Evolutionary conservation across 2,329 filamentous ascomycete genomes (phyloP).

Genomic region (Fusarium bulbicola): DNA sequence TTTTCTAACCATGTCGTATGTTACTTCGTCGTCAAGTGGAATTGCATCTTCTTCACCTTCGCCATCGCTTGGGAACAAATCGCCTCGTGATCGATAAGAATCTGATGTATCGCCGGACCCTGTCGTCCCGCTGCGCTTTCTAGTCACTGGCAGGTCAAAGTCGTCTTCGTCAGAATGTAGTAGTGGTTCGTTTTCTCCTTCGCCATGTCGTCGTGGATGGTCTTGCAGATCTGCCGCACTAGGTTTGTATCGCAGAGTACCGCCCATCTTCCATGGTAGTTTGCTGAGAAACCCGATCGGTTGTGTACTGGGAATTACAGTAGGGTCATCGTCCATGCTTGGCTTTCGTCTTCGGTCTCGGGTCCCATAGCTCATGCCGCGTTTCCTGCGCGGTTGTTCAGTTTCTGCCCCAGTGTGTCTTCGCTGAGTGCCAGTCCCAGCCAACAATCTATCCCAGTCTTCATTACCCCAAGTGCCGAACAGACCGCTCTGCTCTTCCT

Average conservation of each 20-base stretch:
- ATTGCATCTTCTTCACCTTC: conserved; percentile 91
- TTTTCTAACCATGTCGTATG: conserved; percentile 79
- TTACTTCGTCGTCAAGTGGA: conserved; percentile 92
- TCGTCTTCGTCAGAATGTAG: conserved; percentile 56
- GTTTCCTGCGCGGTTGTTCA: conserved; percentile 75
- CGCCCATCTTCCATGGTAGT: conserved; percentile 85
- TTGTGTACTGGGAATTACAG: conserved; percentile 88
- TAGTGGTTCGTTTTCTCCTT: conserved; percentile 74
- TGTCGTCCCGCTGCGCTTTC: conserved; percentile 78
- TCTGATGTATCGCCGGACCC: conserved; percentile 84
- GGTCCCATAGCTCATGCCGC: conserved; percentile 91
- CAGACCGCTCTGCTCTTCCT: conserved; percentile 64
- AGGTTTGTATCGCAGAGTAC: conserved; percentile 85
- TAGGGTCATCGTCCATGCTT: conserved; percentile 74
- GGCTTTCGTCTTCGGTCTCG: conserved; percentile 62
- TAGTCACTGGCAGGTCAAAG: conserved; percentile 44
- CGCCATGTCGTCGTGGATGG: conserved; percentile 69
- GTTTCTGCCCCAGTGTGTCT: conserved; percentile 47
- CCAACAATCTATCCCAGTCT: conserved; percentile 85
- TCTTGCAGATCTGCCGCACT: conserved; percentile 92
- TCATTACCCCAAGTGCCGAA: conserved; percentile 80
- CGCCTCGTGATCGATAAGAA: conserved; percentile 86
- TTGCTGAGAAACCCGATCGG: conserved; percentile 85
- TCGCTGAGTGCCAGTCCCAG: conserved; percentile 67
- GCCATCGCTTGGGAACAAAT: conserved; percentile 88